Evolutionary conservation across 495 filamentous ascomycete species (phyloP).

Genomic region (Mycothermus thermophilus): DNA sequence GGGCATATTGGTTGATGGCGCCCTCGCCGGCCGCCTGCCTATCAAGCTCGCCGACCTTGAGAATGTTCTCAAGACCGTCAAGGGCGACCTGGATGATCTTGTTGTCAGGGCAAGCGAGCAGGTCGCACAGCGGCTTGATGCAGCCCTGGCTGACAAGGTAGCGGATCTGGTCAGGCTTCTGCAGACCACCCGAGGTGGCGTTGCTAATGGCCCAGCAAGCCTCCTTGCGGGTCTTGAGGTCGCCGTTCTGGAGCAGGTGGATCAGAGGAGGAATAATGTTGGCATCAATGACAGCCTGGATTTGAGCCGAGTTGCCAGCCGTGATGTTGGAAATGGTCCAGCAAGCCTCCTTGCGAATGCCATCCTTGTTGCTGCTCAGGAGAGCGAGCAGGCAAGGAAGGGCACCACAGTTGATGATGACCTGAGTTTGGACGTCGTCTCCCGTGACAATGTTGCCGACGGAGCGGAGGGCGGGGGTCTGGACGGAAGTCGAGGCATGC

Average conservation of each 20-base stretch:
- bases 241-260: conserved; percentile 86
- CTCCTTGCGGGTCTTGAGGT: conserved; percentile 99
- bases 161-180: conserved; percentile 97
- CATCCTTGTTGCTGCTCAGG: conserved; percentile 91
- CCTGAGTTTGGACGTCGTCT: conserved; percentile 96
- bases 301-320: conserved; percentile 93
- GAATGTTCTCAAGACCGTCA: conserved; percentile 96
- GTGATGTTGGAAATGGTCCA: conserved; percentile 99
- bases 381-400: conserved; percentile 84
- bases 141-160: conserved; percentile 86
- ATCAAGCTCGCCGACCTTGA: conserved; percentile 98
- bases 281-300: conserved; percentile 92
- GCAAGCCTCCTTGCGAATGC: conserved; percentile 98
- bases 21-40: conserved; percentile 69
- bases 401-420: conserved; percentile 97
- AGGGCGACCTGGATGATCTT: conserved; percentile 99
- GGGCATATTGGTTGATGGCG: conserved; percentile 87
- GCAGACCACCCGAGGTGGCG: conserved; percentile 90
- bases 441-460: conserved; percentile 99
- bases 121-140: conserved; percentile 95
- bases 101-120: conserved; percentile 94
- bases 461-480: conserved; percentile 92
- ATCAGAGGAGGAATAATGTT: conserved; percentile 94
- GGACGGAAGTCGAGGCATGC: conserved; percentile 97
- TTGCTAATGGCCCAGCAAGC: conserved; percentile 99